phyloP scores from a whole-genome alignment of 2,329 filamentous ascomycete species.

The Aspergillus thermomutatus region DNA sequence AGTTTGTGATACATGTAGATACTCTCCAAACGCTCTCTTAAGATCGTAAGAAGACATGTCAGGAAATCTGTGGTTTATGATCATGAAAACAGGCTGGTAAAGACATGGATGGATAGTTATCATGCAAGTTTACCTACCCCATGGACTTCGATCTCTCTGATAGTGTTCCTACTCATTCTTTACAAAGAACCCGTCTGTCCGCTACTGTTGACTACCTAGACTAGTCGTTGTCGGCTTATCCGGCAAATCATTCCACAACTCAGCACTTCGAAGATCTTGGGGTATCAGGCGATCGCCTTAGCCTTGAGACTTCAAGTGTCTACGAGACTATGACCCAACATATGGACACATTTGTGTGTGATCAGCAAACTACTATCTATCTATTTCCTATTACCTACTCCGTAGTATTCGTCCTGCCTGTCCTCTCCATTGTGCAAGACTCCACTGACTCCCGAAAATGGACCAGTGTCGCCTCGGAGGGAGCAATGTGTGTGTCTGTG shows the following conservation, averaged over 20 bases:
- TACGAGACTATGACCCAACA: neutral
- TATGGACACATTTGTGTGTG: neutral
- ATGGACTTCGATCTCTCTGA: neutral
- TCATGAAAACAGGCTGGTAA: neutral
- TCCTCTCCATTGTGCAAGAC: neutral
- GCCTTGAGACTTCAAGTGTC: neutral
- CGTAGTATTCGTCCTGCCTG: neutral
- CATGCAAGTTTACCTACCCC: neutral
- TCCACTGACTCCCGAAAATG: neutral
- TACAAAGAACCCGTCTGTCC: neutral
- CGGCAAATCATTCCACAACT: conserved; percentile 13
- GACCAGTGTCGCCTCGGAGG: neutral
- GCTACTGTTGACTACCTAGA: neutral
- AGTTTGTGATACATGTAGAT: neutral
- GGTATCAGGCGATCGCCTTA: neutral
- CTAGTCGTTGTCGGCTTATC: conserved; percentile 15
- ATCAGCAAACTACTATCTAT: neutral
- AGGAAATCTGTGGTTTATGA: neutral
- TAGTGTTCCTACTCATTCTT: neutral
- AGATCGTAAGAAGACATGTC: no score
- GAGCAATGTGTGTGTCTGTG: neutral
- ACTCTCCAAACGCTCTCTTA: neutral
- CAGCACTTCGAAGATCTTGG: neutral
- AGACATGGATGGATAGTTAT: neutral
- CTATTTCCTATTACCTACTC: neutral